Conservation (phyloP, 805 yeast species). For the Schizosaccharomyces osmophilus region DNA sequence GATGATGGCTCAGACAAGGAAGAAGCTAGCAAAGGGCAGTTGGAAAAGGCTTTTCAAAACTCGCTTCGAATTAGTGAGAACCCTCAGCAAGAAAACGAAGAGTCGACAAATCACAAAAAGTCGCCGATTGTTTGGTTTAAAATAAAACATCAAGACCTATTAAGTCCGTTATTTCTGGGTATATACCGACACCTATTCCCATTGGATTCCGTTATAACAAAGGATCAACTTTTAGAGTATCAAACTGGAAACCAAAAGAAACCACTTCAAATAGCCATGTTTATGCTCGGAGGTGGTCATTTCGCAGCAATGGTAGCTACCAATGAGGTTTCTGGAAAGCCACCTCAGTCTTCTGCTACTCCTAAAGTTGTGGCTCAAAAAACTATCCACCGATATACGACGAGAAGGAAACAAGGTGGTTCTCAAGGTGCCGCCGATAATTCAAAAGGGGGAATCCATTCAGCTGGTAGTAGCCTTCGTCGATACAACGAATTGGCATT, state of each 20-base stretch:
- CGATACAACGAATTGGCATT: conserved; percentile 74
- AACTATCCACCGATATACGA: conserved; percentile 82
- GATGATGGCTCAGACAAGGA: conserved; percentile 17
- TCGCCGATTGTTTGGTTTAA: neutral
- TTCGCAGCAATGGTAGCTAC: conserved; percentile 86
- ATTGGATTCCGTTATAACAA: neutral
- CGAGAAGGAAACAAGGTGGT: conserved; percentile 94
- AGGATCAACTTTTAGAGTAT: neutral
- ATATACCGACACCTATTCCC: neutral
- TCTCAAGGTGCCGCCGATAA: conserved; percentile 81
- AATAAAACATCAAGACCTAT: neutral
- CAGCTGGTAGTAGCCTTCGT: conserved; percentile 81
- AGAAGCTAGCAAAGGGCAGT: neutral
- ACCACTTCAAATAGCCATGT: conserved; percentile 33
- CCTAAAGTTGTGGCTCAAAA: conserved; percentile 44
- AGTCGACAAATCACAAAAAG: neutral
- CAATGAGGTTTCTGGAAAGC: conserved; percentile 31
- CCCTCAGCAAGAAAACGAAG: neutral
- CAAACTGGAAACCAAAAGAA: neutral
- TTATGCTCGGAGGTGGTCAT: conserved; percentile 95
- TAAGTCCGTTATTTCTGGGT: neutral
- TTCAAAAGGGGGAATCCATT: conserved; percentile 81
- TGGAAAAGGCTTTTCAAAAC: neutral
- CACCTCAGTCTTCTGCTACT: conserved; percentile 18
- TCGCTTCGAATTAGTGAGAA: neutral